Evolutionary conservation across 768 basidiomycete genomes (phyloP).

Genomic region (Termitomyces heimii): DNA sequence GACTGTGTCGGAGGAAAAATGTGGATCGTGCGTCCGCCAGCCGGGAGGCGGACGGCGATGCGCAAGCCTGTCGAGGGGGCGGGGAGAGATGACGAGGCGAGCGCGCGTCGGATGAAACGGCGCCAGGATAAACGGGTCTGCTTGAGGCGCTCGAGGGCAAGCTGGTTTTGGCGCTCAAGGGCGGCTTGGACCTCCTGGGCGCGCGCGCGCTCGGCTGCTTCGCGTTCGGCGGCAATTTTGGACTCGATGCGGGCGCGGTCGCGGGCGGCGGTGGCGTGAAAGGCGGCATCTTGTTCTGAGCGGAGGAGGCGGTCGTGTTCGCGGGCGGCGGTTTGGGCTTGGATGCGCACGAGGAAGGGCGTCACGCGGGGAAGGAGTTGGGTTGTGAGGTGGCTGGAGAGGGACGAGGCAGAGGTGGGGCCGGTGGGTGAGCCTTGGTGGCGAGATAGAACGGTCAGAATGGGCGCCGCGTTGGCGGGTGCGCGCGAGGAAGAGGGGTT

Average conservation of each 20-base stretch:
- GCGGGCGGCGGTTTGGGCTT: conserved; percentile 39
- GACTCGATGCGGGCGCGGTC: conserved; percentile 40
- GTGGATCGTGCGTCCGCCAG: conserved; percentile 53
- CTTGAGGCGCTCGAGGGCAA: background rate
- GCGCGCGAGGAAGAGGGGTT: conserved; percentile 30
- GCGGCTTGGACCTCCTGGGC: conserved; percentile 21
- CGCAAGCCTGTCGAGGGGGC: background rate
- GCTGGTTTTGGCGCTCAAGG: background rate
- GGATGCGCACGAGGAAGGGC: conserved; percentile 67
- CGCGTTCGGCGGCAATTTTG: conserved; percentile 38
- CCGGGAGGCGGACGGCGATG: conserved; percentile 8
- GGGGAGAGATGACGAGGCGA: conserved; percentile 10
- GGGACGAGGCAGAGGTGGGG: conserved; percentile 56
- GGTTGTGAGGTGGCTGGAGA: conserved; percentile 61
- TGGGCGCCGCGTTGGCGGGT: conserved; percentile 28
- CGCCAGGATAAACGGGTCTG: conserved; percentile 20
- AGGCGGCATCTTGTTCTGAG: conserved; percentile 66
- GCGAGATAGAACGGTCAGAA: conserved; percentile 79
- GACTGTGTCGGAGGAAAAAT: conserved; percentile 44
- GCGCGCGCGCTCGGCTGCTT: conserved; percentile 27
- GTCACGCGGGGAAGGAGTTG: conserved; percentile 77
- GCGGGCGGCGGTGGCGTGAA: background rate
- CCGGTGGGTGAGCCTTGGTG: conserved; percentile 63
- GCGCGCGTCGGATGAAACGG: conserved; percentile 45
- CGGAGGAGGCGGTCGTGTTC: conserved; percentile 57